phyloP scores from a whole-genome alignment of 208 protist genomes.

The Acanthamoeba royreba region DNA sequence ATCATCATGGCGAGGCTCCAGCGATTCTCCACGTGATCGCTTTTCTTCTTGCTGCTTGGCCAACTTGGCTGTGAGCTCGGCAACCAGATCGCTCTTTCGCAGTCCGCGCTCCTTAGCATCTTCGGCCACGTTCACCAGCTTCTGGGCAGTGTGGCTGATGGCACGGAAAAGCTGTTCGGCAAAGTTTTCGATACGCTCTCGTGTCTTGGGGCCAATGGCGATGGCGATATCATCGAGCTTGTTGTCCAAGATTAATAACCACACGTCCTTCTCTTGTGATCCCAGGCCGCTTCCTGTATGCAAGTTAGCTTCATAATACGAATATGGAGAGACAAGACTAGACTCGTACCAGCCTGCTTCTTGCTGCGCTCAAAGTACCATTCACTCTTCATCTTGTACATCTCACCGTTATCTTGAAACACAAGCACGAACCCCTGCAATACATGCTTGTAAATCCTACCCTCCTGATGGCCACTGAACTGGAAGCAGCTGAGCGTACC shows the following conservation, averaged over 20 bases:
- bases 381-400: slow-evolving; percentile 47
- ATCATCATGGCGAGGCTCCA: background rate
- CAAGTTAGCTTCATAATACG: background rate
- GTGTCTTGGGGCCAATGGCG: background rate
- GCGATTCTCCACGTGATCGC: background rate
- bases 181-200: background rate
- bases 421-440: slow-evolving; percentile 22
- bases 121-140: background rate
- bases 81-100: background rate
- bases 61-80: background rate
- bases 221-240: slow-evolving; percentile 41
- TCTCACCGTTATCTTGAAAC: slow-evolving; percentile 42
- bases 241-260: slow-evolving; percentile 17
- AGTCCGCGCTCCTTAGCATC: background rate
- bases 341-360: background rate
- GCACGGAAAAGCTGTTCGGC: slow-evolving; percentile 5
- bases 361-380: slow-evolving; percentile 43
- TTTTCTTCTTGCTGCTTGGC: background rate
- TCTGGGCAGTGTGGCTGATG: background rate
- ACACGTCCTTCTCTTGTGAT: slow-evolving; percentile 37
- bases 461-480: too few species aligned
- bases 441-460: too few species aligned
- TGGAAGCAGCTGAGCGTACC: too few species aligned
- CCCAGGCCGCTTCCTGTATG: background rate
- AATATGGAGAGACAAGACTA: background rate